Evolutionary conservation across 495 filamentous ascomycete species (phyloP), one percentile per base, ranked within the genome.

Genomic region (Aspergillus carlsbadensis): DNA sequence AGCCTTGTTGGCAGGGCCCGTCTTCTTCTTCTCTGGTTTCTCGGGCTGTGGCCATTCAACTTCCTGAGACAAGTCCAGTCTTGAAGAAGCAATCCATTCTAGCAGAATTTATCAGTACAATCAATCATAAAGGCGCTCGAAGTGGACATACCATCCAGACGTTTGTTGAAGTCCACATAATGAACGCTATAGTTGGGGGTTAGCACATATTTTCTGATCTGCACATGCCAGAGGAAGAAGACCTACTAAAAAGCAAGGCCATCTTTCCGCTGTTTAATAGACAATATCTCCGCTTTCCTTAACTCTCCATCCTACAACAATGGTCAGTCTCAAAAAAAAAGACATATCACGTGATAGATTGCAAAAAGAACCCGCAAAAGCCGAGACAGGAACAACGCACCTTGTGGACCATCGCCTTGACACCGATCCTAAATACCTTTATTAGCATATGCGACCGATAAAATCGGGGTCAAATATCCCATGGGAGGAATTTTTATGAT

Each of bases 131-230:
- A 11, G 6, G 7, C 4, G 21, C 7, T 5, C 13, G n/a, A 17
- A 15, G 15, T 18, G 36, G 11, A 57, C 63, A 46, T 67, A 82
- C 80, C 82, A 71, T 98, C 94, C 15, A 98, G 82, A 77, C 94
- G 94, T 67, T 98, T 98, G 77, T 98, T 98, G 84, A 96, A 98
- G 60, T 97, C 95, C 56, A 96, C 91, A 72, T 98, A 98, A 70
- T 98, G 96, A 62, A 96, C 93, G 67, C 82, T 85, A 50, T 29
- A 61, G 17, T 26, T 20, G 40, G n/a, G n/a, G 31, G 43, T 70
- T 52, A 75, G 66, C 52, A 56, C n/a, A 40, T 6, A 48, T 8
- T 10, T 17, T 26, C 41, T 51, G n/a, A 7, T n/a, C 31, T 7
- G 5, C 13, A 29, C 15, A 3, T 34, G 21, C 0, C 10, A 5